A percentile compares a stretch with the other conserved stretches of the same genome.
Evolutionary conservation across 2,329 filamentous ascomycete species (phyloP).

Genomic region (Dothistroma septosporum): DNA sequence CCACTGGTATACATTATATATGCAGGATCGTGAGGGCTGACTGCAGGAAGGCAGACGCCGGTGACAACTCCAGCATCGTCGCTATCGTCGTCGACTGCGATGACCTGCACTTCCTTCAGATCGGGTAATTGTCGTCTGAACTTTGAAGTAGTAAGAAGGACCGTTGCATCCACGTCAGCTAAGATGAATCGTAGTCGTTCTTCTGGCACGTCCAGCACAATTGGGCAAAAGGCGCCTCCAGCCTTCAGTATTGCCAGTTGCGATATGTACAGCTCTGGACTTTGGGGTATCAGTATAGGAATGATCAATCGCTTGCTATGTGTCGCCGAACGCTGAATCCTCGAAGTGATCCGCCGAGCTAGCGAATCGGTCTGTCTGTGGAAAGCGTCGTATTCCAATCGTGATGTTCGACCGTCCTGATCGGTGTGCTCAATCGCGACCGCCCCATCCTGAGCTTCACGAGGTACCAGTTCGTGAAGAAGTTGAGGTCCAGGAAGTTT

Average conservation of each 20-base stretch:
- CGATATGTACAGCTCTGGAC: slow-evolving; percentile 70
- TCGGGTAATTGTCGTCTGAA: slow-evolving; percentile 41
- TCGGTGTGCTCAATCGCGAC: slow-evolving; percentile 63
- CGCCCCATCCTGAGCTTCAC: slow-evolving; percentile 32
- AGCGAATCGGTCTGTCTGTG: slow-evolving; percentile 56
- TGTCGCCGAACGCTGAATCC: slow-evolving; percentile 16
- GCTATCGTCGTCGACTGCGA: slow-evolving; percentile 43
- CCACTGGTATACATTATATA: slow-evolving; percentile 95
- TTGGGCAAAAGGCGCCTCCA: slow-evolving; percentile 79
- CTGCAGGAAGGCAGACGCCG: slow-evolving; percentile 1
- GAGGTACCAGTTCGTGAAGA: slow-evolving; percentile 61
- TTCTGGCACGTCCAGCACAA: slow-evolving; percentile 71
- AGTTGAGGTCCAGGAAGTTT: slow-evolving; percentile 52
- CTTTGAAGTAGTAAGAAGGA: slow-evolving; percentile 62
- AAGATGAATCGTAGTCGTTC: slow-evolving; percentile 78
- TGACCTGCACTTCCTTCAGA: slow-evolving; percentile 34
- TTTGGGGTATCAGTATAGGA: slow-evolving; percentile 74
- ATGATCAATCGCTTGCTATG: slow-evolving; percentile 49
- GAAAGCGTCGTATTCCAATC: slow-evolving; percentile 60
- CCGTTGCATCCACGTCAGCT: slow-evolving; percentile 64
- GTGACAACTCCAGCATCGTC: slow-evolving; percentile 14
- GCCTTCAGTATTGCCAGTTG: slow-evolving; percentile 74
- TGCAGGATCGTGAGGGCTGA: slow-evolving; percentile 49
- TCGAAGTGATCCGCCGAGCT: slow-evolving; percentile 48
- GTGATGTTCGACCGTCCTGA: slow-evolving; percentile 43